Evolutionary conservation across 148 eudicot genomes (phyloP).

Genomic region (Chenopodium formosanum): DNA sequence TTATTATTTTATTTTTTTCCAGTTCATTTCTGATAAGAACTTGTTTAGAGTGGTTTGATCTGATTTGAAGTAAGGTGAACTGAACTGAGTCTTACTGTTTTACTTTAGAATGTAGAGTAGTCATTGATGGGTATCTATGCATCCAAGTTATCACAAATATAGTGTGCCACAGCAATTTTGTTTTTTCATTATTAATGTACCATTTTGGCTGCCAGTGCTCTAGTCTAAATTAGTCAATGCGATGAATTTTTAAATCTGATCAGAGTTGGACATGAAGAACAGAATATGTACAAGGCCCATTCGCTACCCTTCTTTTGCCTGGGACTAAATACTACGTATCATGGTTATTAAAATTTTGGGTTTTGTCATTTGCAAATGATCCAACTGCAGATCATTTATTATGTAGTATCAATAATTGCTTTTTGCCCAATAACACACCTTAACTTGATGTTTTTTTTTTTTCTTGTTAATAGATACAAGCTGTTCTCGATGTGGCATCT

Average conservation of each 20-base stretch:
- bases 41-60: no score
- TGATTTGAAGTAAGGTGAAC: no score
- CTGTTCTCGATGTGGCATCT: constrained; percentile 81
- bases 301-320: neutral
- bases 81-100: no score
- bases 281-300: neutral
- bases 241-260: neutral
- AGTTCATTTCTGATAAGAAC: no score
- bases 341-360: neutral
- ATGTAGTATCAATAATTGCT: neutral
- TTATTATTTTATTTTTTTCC: no score
- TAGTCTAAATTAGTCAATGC: neutral
- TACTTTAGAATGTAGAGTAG: neutral
- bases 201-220: constrained; percentile 1
- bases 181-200: neutral
- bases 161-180: no score
- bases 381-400: neutral
- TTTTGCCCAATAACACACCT: neutral
- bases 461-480: constrained; percentile 51
- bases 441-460: neutral
- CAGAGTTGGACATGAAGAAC: neutral
- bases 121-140: neutral
- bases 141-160: neutral
- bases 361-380: neutral
- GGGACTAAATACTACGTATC: neutral